Percentiles rank a stretch among this genome's conserved stretches.
phyloP scores from a whole-genome alignment of 2,329 filamentous ascomycete genomes.

The Claviceps sp. region DNA sequence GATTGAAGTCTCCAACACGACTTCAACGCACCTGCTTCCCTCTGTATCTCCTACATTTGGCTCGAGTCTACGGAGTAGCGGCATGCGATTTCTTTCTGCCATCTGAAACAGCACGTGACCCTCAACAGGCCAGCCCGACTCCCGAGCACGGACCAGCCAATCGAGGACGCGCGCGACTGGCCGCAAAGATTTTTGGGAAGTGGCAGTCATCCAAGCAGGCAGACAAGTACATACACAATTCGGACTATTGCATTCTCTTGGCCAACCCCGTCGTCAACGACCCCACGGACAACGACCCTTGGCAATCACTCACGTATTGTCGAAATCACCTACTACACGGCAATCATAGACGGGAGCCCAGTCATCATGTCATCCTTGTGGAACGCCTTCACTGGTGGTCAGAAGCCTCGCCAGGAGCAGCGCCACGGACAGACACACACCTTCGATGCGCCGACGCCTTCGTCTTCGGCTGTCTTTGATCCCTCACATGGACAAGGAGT shows the following conservation, averaged over 20 bases:
- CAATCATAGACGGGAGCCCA: not conserved
- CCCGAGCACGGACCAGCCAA: conserved; percentile 3
- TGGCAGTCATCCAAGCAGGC: not conserved
- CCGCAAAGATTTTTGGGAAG: conserved; percentile 6
- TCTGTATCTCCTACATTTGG: conserved; percentile 5
- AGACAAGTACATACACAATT: conserved; percentile 2
- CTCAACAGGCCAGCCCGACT: not conserved
- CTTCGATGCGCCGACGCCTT: conserved; percentile 31
- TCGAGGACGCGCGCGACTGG: not conserved
- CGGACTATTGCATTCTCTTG: conserved; percentile 7
- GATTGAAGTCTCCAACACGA: too few species aligned
- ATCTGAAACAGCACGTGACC: conserved; percentile 1
- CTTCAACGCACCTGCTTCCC: not conserved
- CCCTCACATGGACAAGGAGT: conserved; percentile 65
- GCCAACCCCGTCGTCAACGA: conserved; percentile 6
- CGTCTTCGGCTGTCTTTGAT: conserved; percentile 50
- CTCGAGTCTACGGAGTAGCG: conserved; percentile 1
- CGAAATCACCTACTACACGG: not conserved
- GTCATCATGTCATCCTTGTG: conserved; percentile 43
- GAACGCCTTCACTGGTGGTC: conserved; percentile 48
- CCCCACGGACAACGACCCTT: conserved; percentile 1
- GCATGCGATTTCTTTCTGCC: not conserved
- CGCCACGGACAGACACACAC: conserved; percentile 15
- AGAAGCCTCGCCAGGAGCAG: conserved; percentile 33
- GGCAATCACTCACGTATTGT: conserved; percentile 3